These are phyloP conservation scores for Botrytis aclada DNA, from an alignment of 2,329 filamentous ascomycete genomes.

Conservation along the genomic window DNA sequence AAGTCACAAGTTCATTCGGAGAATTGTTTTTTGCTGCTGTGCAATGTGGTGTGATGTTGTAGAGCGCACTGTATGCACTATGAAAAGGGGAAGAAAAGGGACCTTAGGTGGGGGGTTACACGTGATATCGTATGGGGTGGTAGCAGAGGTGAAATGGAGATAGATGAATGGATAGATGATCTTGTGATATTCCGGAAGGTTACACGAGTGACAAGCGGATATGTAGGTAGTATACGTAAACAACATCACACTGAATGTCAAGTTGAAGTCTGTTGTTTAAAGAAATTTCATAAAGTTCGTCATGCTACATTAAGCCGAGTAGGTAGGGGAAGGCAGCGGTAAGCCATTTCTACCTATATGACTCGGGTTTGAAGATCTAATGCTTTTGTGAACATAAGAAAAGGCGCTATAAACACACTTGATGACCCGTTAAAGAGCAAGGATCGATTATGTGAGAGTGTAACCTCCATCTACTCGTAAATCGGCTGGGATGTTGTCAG, in stretches of 20 bases:
- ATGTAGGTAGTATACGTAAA: neutral
- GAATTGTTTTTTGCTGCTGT: neutral
- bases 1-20: neutral
- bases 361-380: constrained; percentile 3
- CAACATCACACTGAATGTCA: neutral
- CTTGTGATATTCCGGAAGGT: neutral
- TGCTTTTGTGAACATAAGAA: constrained; percentile 2
- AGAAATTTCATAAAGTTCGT: constrained; percentile 5
- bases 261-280: neutral
- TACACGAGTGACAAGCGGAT: neutral
- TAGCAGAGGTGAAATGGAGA: neutral
- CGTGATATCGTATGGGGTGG: constrained; percentile 4
- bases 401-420: neutral
- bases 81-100: neutral
- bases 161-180: neutral
- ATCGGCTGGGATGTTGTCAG: constrained; percentile 15
- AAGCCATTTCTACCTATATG: neutral
- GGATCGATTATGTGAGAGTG: constrained; percentile 21
- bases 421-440: neutral
- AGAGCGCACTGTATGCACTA: neutral
- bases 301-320: constrained; percentile 14
- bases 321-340: neutral
- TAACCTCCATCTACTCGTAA: constrained; percentile 25
- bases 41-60: neutral
- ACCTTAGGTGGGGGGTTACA: neutral